Base-by-base conservation (phyloP, 768 basidiomycete species). In the Coprinopsis sp. region DNA sequence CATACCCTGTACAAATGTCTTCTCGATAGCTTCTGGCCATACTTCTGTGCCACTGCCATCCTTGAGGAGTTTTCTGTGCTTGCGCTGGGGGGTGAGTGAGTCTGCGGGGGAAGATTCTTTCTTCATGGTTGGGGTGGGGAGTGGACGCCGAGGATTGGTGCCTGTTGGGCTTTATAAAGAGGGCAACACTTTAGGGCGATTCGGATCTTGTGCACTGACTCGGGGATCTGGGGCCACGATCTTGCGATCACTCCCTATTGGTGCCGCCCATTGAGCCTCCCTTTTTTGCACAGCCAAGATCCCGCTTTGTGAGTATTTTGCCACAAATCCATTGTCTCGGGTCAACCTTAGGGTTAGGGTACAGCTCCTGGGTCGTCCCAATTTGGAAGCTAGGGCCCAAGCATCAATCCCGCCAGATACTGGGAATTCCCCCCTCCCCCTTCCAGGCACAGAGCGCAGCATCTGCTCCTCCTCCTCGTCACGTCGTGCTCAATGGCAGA, bases 41-140 rank as follows among this genome's bases (percentile, higher is more conserved):
- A 91, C 88, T 55, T 89, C 87, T 30, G 75, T 73, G 58, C 87
- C 87, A 55, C 71, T 74, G 59, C 76, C 76, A 54, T 90, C 87
- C 62, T 88, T 90, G 65, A 91, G 72, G 51, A 90, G 82, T 64
- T 90, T 91, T 57, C 84, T 74, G 66, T 90, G 87, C 54, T 89
- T 89, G 47, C 87, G 76, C 61, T 84, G 82, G 16, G 87, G 87
- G 1, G 85, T 90, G 55, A 84, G 74, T 44, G 73, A 62, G 53
- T 69, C 67, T 38, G 58, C 51, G 30, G 33, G 42, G 28, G 19
- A 48, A 43, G 47, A 65, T 58, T 55, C 57, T 54, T 56, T 66
- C 64, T 64, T 61, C 67, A 61, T 55, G 55, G 48, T 33, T 34
- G 37, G 39, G 48, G 27, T 53, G 48, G 33, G 59, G 49, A 54